Evolutionary conservation across 2,329 filamentous ascomycete species (phyloP).

Genomic region (Cucurbitaria berberidis): DNA sequence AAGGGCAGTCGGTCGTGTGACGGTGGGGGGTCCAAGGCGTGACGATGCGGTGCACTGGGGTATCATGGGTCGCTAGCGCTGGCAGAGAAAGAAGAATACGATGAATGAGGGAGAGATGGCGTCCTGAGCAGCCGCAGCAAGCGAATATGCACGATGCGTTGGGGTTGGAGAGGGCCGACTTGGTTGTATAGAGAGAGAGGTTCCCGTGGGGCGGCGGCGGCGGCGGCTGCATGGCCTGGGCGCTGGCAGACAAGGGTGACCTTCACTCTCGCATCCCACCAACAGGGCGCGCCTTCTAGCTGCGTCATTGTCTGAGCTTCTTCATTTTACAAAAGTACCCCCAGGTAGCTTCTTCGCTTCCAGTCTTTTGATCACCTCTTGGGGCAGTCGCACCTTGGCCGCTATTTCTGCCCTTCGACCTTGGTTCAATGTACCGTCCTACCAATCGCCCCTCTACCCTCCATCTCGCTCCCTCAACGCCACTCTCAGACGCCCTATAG

Average conservation of each 20-base stretch:
- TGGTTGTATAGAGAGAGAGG: slow-evolving; percentile 1
- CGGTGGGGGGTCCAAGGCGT: slow-evolving; percentile 36
- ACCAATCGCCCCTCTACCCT: not conserved
- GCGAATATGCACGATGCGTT: slow-evolving; percentile 22
- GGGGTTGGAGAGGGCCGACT: slow-evolving; percentile 8
- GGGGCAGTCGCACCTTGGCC: slow-evolving; percentile 10
- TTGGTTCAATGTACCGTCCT: slow-evolving; percentile 5
- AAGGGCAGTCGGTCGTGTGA: slow-evolving; percentile 35
- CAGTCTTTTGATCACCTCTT: not conserved
- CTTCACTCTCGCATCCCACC: slow-evolving; percentile 1
- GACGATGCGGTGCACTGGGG: slow-evolving; percentile 30
- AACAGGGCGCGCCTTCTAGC: slow-evolving; percentile 7
- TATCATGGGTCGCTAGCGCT: slow-evolving; percentile 24
- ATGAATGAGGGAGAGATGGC: slow-evolving; percentile 2
- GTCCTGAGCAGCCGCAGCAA: not conserved
- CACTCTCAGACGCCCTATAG: not conserved
- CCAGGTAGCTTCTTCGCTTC: too few relatives aligned
- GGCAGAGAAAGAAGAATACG: slow-evolving; percentile 4
- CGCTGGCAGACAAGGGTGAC: slow-evolving; percentile 19
- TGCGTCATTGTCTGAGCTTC: slow-evolving; percentile 18
- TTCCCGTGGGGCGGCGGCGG: slow-evolving; percentile 10
- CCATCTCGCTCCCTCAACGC: not conserved
- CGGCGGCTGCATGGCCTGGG: slow-evolving; percentile 17
- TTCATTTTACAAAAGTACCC: too few relatives aligned
- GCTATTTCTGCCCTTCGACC: not conserved